Percentiles rank a stretch among this genome's conserved stretches.
These are phyloP conservation scores for Termitomyces heimii DNA, from an alignment of 768 basidiomycete genomes.

Conservation along the genomic window DNA sequence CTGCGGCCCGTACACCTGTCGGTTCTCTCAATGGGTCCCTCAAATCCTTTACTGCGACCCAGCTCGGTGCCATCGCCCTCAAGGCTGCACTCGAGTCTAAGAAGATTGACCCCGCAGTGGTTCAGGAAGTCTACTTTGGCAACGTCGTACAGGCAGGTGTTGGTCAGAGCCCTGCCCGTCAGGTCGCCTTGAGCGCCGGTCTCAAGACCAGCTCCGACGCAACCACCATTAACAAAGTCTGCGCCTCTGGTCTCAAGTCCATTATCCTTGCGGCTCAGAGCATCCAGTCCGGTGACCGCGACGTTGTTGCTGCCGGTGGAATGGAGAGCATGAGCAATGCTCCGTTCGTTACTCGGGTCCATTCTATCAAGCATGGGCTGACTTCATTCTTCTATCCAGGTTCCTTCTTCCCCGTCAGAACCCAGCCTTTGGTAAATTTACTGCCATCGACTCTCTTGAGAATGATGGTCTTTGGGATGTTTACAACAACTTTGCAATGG, in stretches of 20 bases:
- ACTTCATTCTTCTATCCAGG: conserved; percentile 27
- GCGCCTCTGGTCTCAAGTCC: conserved; percentile 94
- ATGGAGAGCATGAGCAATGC: conserved; percentile 99
- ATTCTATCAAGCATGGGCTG: neutral
- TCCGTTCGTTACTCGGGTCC: conserved; percentile 57
- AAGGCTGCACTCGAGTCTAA: conserved; percentile 85
- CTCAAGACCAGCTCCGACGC: conserved; percentile 84
- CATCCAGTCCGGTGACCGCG: conserved; percentile 82
- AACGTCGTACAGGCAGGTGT: conserved; percentile 98
- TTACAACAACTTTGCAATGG: conserved; percentile 98
- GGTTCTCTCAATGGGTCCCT: conserved; percentile 89
- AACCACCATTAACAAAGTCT: conserved; percentile 99
- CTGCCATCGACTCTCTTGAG: conserved; percentile 82
- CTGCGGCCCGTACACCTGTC: conserved; percentile 90
- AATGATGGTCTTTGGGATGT: conserved; percentile 95
- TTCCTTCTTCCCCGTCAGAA: conserved; percentile 81
- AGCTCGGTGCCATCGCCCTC: conserved; percentile 84
- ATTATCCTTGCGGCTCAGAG: conserved; percentile 91
- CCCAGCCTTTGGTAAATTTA: conserved; percentile 85
- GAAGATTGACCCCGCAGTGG: conserved; percentile 69
- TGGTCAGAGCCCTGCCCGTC: conserved; percentile 96
- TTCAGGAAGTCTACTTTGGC: conserved; percentile 97
- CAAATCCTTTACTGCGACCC: conserved; percentile 83
- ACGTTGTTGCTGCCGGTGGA: conserved; percentile 88
- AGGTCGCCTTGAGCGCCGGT: conserved; percentile 91